Conservation (phyloP, 2,329 filamentous ascomycete species). For the Ophiosphaerella narmari region DNA sequence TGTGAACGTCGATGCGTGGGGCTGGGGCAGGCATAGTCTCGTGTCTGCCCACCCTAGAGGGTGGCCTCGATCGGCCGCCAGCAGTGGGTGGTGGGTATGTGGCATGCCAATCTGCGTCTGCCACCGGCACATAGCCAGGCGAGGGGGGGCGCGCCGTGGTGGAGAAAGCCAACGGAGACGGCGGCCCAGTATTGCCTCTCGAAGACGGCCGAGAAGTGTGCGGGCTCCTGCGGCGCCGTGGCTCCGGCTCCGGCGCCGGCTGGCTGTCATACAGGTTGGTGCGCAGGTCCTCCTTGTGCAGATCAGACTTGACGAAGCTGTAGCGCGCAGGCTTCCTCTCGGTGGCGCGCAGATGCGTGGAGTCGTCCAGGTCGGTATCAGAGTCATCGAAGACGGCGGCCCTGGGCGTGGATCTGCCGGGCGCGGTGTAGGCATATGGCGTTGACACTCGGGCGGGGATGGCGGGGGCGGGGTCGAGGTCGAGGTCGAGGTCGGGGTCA, state of each 20-base stretch:
- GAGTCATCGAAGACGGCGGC: conserved; percentile 38
- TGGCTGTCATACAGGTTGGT: conserved; percentile 29
- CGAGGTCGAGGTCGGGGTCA: conserved; percentile 50
- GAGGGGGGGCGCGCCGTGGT: conserved; percentile 21
- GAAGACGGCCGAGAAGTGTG: conserved; percentile 35
- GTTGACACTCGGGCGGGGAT: conserved; percentile 49
- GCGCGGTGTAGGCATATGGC: conserved; percentile 52
- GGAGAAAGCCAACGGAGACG: conserved; percentile 33
- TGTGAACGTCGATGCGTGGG: conserved; percentile 41
- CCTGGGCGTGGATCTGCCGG: conserved; percentile 28
- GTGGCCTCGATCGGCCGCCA: conserved; percentile 31
- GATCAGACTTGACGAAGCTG: conserved; percentile 46
- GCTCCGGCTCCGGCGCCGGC: conserved; percentile 18
- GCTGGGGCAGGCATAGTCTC: conserved; percentile 36
- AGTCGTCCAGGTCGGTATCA: conserved; percentile 35
- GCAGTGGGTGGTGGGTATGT: conserved; percentile 34
- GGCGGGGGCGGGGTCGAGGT: conserved; percentile 33
- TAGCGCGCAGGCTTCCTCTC: conserved; percentile 44
- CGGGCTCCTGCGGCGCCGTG: conserved; percentile 29
- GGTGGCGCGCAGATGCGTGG: conserved; percentile 29
- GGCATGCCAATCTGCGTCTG: conserved; percentile 36
- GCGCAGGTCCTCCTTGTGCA: conserved; percentile 41
- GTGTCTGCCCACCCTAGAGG: conserved; percentile 32
- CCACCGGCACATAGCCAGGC: conserved; percentile 24
- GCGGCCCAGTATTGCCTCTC: conserved; percentile 26